These are phyloP conservation scores for Rubus parviflorus DNA, from an alignment of 306 rosid species.

Conservation along the genomic window DNA sequence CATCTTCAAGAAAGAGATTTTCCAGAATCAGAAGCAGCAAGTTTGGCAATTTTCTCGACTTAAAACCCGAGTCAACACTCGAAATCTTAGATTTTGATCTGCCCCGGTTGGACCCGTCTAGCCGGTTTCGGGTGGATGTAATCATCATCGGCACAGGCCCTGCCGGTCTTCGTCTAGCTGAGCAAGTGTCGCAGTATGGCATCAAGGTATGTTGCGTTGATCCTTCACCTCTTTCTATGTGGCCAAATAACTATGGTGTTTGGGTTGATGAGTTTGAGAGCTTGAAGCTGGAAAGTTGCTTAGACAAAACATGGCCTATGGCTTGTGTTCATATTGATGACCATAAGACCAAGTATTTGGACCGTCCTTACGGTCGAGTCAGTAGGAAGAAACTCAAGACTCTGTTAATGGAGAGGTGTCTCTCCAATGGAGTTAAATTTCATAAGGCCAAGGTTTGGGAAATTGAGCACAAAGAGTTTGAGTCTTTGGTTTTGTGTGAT, in stretches of 20 bases:
- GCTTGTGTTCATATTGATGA: conserved; percentile 53
- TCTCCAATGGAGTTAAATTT: conserved; percentile 61
- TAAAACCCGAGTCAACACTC: conserved; percentile 46
- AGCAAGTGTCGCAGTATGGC: conserved; percentile 63
- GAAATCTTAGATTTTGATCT: conserved; percentile 56
- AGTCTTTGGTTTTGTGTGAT: conserved; percentile 54
- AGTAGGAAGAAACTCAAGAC: conserved; percentile 57
- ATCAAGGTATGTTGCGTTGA: conserved; percentile 83
- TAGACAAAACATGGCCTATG: conserved; percentile 80
- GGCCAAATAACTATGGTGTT: conserved; percentile 94
- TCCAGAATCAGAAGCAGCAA: conserved; percentile 37
- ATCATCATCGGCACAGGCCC: conserved; percentile 77
- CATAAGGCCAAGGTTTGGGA: conserved; percentile 66
- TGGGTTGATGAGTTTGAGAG: conserved; percentile 79
- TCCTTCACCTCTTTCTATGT: conserved; percentile 67
- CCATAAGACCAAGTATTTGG: conserved; percentile 52
- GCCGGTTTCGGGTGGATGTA: conserved; percentile 48
- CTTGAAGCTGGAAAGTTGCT: conserved; percentile 59
- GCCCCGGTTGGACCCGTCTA: conserved; percentile 47
- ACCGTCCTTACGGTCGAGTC: conserved; percentile 67
- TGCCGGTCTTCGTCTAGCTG: conserved; percentile 69
- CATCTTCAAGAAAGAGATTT: conserved; percentile 28
- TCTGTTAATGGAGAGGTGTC: conserved; percentile 51
- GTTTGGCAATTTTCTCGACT: conserved; percentile 58
- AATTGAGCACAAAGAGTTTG: conserved; percentile 54